phyloP scores from a whole-genome alignment of 2,329 filamentous ascomycete genomes.

The Didymella segeticola region DNA sequence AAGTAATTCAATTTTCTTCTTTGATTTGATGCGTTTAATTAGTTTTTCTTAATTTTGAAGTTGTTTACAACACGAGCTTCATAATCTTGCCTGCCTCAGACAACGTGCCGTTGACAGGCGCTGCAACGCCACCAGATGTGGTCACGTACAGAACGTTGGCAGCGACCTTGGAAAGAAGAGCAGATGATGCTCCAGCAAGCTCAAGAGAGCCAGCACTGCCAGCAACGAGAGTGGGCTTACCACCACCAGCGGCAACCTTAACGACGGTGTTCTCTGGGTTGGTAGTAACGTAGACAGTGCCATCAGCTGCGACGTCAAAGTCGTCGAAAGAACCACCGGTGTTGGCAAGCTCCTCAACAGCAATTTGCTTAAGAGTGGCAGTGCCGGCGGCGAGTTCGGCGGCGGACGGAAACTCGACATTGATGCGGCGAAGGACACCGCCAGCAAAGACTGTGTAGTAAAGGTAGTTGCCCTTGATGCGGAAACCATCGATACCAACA shows the following conservation, averaged over 20 bases:
- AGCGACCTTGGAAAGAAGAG: conserved; percentile 13
- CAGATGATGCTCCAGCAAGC: conserved; percentile 17
- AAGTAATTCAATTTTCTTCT: background rate
- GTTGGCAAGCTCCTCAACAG: conserved; percentile 16
- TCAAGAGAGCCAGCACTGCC: conserved; percentile 7
- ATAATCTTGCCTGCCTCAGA: conserved; percentile 19
- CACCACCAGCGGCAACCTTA: conserved; percentile 17
- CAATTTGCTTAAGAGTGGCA: conserved; percentile 12
- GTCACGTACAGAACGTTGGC: conserved; percentile 17
- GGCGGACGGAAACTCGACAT: conserved; percentile 10
- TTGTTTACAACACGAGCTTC: conserved; percentile 10
- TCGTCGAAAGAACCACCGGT: conserved; percentile 17
- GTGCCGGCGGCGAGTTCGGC: conserved; percentile 12
- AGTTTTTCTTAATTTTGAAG: background rate
- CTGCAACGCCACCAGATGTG: conserved; percentile 16
- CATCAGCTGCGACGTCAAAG: conserved; percentile 14
- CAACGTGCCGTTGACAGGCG: conserved; percentile 16
- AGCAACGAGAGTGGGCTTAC: conserved; percentile 13
- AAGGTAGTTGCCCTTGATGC: conserved; percentile 12
- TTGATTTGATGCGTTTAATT: background rate
- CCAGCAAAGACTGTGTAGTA: conserved; percentile 16
- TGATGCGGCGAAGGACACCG: conserved; percentile 15
- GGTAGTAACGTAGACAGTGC: conserved; percentile 13
- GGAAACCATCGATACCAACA: conserved; percentile 18
- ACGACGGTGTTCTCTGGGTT: conserved; percentile 19